These are phyloP conservation scores for Teunomyces tritomae DNA, from an alignment of 805 yeast genomes.

Conservation along the genomic window DNA sequence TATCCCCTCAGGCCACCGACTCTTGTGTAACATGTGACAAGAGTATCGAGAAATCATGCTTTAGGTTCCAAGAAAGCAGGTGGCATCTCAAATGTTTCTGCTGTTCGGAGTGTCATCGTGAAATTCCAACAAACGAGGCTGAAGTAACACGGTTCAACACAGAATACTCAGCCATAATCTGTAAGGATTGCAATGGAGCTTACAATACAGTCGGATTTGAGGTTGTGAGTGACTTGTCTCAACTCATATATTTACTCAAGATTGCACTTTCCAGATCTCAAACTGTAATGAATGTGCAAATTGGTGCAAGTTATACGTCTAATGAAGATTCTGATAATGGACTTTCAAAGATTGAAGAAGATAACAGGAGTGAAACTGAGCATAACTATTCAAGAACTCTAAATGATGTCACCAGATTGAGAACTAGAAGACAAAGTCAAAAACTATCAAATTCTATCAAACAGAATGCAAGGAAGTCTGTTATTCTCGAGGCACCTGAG, in stretches of 20 bases:
- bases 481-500: slow-evolving; percentile 61
- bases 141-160: slow-evolving; percentile 47
- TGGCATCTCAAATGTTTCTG: slow-evolving; percentile 81
- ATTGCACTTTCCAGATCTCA: slow-evolving; percentile 79
- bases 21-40: slow-evolving; percentile 67
- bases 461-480: slow-evolving; percentile 63
- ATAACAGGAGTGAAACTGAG: slow-evolving; percentile 18
- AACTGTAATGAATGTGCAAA: slow-evolving; percentile 47
- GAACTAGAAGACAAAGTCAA: slow-evolving; percentile 70
- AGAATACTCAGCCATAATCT: slow-evolving; percentile 39
- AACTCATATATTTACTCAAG: slow-evolving; percentile 71
- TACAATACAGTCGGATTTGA: slow-evolving; percentile 55
- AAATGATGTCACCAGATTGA: slow-evolving; percentile 70
- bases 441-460: slow-evolving; percentile 53
- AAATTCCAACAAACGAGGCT: slow-evolving; percentile 26
- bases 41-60: slow-evolving; percentile 84
- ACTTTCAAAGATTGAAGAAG: slow-evolving; percentile 4
- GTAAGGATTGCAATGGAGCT: slow-evolving; percentile 55
- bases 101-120: slow-evolving; percentile 58
- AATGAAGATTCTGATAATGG: neutral
- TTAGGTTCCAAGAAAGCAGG: slow-evolving; percentile 55
- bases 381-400: slow-evolving; percentile 67
- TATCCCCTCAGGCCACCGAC: slow-evolving; percentile 67
- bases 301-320: neutral
- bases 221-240: slow-evolving; percentile 65